Evolutionary conservation across 2,329 filamentous ascomycete genomes (phyloP), one percentile per base, ranked within the genome.

Genomic region (Albifimbria verrucaria): DNA sequence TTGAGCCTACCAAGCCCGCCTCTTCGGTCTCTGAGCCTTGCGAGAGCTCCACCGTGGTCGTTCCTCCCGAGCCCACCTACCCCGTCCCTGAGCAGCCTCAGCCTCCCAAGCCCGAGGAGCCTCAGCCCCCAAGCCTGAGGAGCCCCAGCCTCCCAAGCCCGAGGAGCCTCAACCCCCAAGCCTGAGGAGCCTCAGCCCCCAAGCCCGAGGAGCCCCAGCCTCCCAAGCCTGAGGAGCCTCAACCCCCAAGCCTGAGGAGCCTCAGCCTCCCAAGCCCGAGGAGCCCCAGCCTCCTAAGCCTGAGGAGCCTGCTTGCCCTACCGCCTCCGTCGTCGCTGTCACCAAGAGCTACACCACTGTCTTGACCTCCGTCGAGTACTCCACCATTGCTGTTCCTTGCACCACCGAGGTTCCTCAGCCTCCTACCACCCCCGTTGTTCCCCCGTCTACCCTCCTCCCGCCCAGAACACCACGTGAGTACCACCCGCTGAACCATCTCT

Each of bases 341-440:
- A 79, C 78, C 67, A 81, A 78, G 73, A 76, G 69, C 59, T 73
- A 79, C 73, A 81, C 79, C 70, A 82, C 78, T 56, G 77, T 81
- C 63, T 66, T 80, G 67, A 79, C 78, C 63, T 76, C 75, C 44
- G 77, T 80, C 60, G 76, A 79, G 75, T 79, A 79, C 75, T 69
- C 72, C 62, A 78, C 76, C 65, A 65, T 77, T 56, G 69, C 72
- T 60, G 62, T 74, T 45, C 70, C 76, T 51, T 78, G 76, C 71
- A 75, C 71, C 56, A 53, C 63, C 58, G 50, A 60, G 57, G 57
- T 62, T 43, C 57, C 62, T 39, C 67, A 63, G 54, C 23, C 53
- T 51, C 61, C 63, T 54, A 48, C 54, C 49, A 44, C 62, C 50
- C 55, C 53, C 52, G 52, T 54, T 48, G 57, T 60, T 54, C 64